phyloP scores from a whole-genome alignment of 768 basidiomycete species.

The Leccinum barrowsii region DNA sequence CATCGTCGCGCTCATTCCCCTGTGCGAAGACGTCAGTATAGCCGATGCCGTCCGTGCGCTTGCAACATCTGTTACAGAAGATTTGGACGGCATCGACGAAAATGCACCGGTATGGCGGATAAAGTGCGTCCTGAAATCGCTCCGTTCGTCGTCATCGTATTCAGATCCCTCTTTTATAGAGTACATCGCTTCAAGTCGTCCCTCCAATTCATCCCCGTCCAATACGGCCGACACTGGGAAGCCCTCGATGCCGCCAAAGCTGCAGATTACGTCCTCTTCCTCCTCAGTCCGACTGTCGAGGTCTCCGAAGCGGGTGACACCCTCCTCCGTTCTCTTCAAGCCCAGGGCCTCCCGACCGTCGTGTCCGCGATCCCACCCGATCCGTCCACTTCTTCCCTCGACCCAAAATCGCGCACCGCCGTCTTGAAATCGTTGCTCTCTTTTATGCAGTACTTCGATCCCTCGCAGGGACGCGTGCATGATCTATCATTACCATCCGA shows the following conservation, averaged over 20 bases:
- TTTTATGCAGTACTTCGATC: conserved; percentile 94
- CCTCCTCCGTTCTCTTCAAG: conserved; percentile 81
- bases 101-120: conserved; percentile 50
- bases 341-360: conserved; percentile 85
- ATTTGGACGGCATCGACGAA: conserved; percentile 18
- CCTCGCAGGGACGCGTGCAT: conserved; percentile 70
- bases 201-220: conserved; percentile 80
- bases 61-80: conserved; percentile 54
- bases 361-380: conserved; percentile 69
- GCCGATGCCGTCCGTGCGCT: conserved; percentile 52
- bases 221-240: conserved; percentile 67
- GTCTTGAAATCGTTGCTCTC: conserved; percentile 87
- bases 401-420: conserved; percentile 59
- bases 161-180: conserved; percentile 36
- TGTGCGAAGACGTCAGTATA: conserved; percentile 64
- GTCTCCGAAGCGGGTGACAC: conserved; percentile 86
- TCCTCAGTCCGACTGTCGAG: conserved; percentile 77
- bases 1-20: conserved; percentile 83
- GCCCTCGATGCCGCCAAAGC: conserved; percentile 83
- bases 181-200: conserved; percentile 89
- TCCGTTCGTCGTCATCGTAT: not conserved
- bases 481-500: conserved; percentile 68
- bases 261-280: conserved; percentile 87
- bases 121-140: conserved; percentile 43
- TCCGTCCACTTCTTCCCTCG: conserved; percentile 37